These are phyloP conservation scores for Candida freyschussii DNA, from an alignment of 1,139 yeast species.

Conservation along the genomic window DNA sequence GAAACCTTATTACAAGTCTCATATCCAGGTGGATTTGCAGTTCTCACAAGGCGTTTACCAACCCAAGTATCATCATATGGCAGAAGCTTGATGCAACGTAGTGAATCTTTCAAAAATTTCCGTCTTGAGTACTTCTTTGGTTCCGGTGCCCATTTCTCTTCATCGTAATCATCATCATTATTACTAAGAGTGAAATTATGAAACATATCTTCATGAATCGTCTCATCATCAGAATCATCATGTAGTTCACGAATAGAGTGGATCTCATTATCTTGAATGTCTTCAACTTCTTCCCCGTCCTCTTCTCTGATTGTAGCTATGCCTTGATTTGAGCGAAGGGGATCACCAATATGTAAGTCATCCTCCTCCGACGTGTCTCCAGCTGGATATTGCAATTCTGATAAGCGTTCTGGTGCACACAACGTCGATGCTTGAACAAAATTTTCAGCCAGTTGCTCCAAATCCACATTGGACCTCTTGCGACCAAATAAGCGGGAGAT, in stretches of 20 bases:
- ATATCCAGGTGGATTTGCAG: conserved; percentile 30
- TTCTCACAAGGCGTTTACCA: conserved; percentile 43
- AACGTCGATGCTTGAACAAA: conserved; percentile 2
- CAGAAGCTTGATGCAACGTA: conserved; percentile 54
- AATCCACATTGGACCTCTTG: conserved; percentile 6
- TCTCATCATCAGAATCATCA: conserved; percentile 11
- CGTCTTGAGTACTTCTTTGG: conserved; percentile 37
- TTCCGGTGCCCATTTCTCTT: conserved; percentile 47
- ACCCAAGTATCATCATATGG: conserved; percentile 52
- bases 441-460: conserved; percentile 8
- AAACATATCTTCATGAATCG: conserved; percentile 8
- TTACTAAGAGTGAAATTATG: conserved; percentile 4
- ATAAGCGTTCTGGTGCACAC: too few species aligned
- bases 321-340: too few species aligned
- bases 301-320: conserved; percentile 25
- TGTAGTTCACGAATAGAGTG: conserved; percentile 13
- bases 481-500: conserved; percentile 18
- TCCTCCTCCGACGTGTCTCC: too few species aligned
- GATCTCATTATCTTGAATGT: conserved; percentile 14
- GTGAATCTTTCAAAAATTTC: conserved; percentile 47
- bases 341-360: too few species aligned
- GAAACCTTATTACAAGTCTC: conserved; percentile 19
- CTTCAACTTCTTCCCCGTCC: conserved; percentile 27
- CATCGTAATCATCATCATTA: conserved; percentile 18
- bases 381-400: too few species aligned